A percentile compares a stretch with the other conserved stretches of the same genome.
phyloP scores from a whole-genome alignment of 768 basidiomycete species.

The Xerocomellus intermedius region DNA sequence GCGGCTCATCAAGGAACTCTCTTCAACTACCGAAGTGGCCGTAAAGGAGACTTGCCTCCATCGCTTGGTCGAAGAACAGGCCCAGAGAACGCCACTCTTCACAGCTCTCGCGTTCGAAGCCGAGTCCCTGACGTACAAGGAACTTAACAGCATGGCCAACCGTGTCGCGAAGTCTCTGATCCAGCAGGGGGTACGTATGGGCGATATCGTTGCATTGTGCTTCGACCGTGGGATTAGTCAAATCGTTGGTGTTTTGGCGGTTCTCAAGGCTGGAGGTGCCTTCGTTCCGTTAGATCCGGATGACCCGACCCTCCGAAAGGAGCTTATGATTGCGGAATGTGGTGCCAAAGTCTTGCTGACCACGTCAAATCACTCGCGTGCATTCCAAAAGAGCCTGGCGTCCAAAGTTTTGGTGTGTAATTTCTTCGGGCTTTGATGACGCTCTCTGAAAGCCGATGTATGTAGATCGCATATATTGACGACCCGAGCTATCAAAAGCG shows the following conservation, averaged over 20 bases:
- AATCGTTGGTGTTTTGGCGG: constrained; percentile 29
- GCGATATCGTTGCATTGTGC: constrained; percentile 29
- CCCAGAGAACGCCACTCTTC: constrained; percentile 18
- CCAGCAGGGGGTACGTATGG: constrained; percentile 24
- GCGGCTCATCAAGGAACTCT: constrained; percentile 26
- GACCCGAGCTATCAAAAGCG: constrained; percentile 29
- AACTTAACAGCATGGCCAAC: constrained; percentile 33
- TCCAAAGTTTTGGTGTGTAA: constrained; percentile 23
- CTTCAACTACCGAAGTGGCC: constrained; percentile 14
- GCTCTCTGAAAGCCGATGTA: background rate
- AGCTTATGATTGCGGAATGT: constrained; percentile 28
- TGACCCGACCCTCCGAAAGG: constrained; percentile 30
- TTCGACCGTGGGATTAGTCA: constrained; percentile 32
- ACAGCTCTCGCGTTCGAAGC: constrained; percentile 29
- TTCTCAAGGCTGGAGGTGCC: constrained; percentile 32
- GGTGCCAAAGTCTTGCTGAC: constrained; percentile 29
- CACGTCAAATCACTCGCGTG: constrained; percentile 24
- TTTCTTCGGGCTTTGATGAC: background rate
- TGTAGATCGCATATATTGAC: constrained; percentile 29
- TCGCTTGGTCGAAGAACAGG: constrained; percentile 18
- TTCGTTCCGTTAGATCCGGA: constrained; percentile 29
- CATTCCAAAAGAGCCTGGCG: constrained; percentile 21
- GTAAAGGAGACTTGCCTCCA: constrained; percentile 19
- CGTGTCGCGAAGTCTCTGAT: constrained; percentile 30
- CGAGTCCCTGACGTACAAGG: constrained; percentile 31